Base-by-base conservation (phyloP, 164 flowering plant genomes). In the Piper betle region DNA sequence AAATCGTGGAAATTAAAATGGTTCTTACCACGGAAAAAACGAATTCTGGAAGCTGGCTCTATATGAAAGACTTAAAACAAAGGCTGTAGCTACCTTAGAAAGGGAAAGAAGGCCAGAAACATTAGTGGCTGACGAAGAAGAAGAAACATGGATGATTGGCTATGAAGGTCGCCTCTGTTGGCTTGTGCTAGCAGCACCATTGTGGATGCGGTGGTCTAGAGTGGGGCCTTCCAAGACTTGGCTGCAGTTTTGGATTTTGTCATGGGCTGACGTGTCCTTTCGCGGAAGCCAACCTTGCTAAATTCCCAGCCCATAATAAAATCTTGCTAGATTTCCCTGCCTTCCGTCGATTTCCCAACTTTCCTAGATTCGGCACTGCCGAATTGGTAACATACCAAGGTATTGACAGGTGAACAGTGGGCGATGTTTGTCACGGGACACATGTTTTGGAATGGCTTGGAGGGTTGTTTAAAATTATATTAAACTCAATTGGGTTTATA, bases 221-320 rank as follows among this genome's bases (percentile, higher is more conserved):
- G 56, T 53, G 33, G 19, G 56, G 20, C 25, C 17, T 8, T n/a
- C 16, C 20, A 4, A n/a, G 25, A 53, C 19, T 53, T 53, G 56
- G 25, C 56, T 53, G 56, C 56, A 25, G 56, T 16, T 53, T 53
- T n/a, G 33, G 56, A 53, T 53, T 53, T 53, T n/a, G 56, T 53
- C 56, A 53, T 5, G 18, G 25, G 56, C 25, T 53, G 56, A n/a
- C 25, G 20, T 16, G 25, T 53, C 8, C 18, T 53, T 53, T 53
- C 25, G 6, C 3, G 6, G 20, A 9, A 4, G 56, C 4, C 56
- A 53, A 16, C 16, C 18, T 53, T 16, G 6, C 20, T 53, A 53
- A 8, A 46, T 10, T 12, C 15, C 50, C 15, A 46, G 15, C 50
- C 3, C 15, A 15, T 46, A 15, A 46, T 12, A 46, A 9, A 11